phyloP scores from a whole-genome alignment of 1,284 basidiomycete genomes.

The Stereum hirsutum region DNA sequence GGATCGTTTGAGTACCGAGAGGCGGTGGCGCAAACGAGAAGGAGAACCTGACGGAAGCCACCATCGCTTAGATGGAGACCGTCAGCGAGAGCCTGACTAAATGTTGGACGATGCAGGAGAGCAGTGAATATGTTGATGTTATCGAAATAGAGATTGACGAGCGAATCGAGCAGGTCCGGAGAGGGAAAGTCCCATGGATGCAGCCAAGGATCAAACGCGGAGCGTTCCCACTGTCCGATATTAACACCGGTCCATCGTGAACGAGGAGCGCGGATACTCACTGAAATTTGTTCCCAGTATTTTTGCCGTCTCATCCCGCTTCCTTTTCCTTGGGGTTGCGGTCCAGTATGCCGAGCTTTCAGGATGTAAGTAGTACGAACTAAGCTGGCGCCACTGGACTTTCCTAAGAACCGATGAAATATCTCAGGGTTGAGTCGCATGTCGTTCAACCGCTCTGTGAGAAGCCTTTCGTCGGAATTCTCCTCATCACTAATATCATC shows the following conservation, averaged over 20 bases:
- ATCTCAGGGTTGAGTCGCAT: conserved; percentile 24
- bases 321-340: conserved; percentile 10
- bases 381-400: conserved; percentile 61
- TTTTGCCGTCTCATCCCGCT: conserved; percentile 9
- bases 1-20: neutral
- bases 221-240: conserved; percentile 27
- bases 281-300: conserved; percentile 8
- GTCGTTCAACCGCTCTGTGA: conserved; percentile 22
- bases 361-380: conserved; percentile 57
- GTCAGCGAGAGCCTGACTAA: neutral
- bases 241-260: neutral
- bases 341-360: conserved; percentile 49
- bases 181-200: neutral
- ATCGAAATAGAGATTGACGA: neutral
- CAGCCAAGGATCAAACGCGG: conserved; percentile 14
- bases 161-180: neutral
- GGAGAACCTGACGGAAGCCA: neutral
- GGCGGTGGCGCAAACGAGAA: neutral
- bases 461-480: neutral
- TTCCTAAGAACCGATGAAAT: conserved; percentile 56
- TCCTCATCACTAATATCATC: conserved; percentile 3
- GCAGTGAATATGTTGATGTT: neutral
- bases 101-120: neutral
- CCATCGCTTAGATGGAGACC: neutral
- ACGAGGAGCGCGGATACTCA: conserved; percentile 8